A percentile compares a stretch with the other conserved stretches of the same genome.
Evolutionary conservation across 1,284 basidiomycete genomes (phyloP).

Genomic region (Rhodotorula sp.): DNA sequence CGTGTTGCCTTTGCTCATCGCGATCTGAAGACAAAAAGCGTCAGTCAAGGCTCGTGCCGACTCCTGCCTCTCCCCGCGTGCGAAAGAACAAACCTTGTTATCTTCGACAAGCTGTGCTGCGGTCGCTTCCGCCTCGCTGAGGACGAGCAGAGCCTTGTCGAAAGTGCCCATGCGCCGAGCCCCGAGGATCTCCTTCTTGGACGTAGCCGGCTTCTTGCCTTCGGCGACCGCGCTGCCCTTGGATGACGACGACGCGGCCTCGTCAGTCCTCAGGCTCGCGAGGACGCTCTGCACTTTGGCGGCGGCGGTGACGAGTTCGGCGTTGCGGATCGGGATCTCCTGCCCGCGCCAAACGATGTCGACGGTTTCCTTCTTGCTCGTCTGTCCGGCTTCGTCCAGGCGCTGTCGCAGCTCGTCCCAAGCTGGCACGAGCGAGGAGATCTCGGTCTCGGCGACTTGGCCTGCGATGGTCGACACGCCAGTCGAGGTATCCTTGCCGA

Average conservation of each 20-base stretch:
- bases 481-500: constrained; percentile 50
- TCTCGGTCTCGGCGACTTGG: constrained; percentile 52
- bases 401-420: constrained; percentile 62
- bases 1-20: constrained; percentile 47
- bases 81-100: constrained; percentile 63
- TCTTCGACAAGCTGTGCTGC: constrained; percentile 73
- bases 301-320: constrained; percentile 86
- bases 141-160: constrained; percentile 73
- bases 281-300: constrained; percentile 79
- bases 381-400: constrained; percentile 55
- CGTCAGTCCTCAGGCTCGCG: constrained; percentile 48
- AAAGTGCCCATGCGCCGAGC: constrained; percentile 68
- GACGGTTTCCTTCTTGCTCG: constrained; percentile 59
- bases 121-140: constrained; percentile 84
- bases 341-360: constrained; percentile 77
- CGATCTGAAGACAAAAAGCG: constrained; percentile 48
- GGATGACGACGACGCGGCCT: constrained; percentile 12
- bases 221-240: constrained; percentile 45
- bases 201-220: constrained; percentile 49
- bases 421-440: constrained; percentile 63
- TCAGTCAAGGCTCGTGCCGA: neutral
- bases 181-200: constrained; percentile 39
- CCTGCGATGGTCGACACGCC: constrained; percentile 19
- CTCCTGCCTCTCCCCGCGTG: neutral
- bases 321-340: constrained; percentile 79